phyloP scores from a whole-genome alignment of 1,139 yeast genomes.

The Ashbya aceris region DNA sequence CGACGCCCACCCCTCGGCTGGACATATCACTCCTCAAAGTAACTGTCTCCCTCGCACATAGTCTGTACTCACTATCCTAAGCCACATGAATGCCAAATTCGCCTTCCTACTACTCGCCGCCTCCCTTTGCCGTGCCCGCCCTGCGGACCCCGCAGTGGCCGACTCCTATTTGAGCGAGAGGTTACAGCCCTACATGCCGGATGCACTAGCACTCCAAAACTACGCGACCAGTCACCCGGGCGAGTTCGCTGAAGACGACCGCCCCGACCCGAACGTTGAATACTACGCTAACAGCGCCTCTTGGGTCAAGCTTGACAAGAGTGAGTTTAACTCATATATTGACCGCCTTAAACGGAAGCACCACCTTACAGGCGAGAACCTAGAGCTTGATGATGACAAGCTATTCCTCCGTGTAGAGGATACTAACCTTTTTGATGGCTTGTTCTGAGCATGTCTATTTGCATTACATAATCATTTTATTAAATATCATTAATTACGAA shows the following conservation, averaged over 20 bases:
- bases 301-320: conserved; percentile 1
- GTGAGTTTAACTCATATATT: neutral
- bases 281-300: conserved; percentile 1
- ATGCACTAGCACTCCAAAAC: neutral
- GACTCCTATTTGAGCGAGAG: neutral
- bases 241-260: neutral
- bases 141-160: too few species aligned
- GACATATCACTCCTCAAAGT: too few species aligned
- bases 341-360: neutral
- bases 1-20: too few species aligned
- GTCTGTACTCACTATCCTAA: too few species aligned
- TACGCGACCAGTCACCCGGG: neutral
- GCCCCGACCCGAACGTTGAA: neutral
- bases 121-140: too few species aligned
- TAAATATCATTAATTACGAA: neutral
- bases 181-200: conserved; percentile 1
- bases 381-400: conserved; percentile 1
- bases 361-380: neutral
- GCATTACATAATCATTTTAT: neutral
- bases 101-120: too few species aligned
- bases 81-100: too few species aligned
- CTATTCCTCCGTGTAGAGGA: conserved; percentile 1
- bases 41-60: too few species aligned
- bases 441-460: neutral
- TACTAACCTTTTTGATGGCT: conserved; percentile 3